phyloP scores from a whole-genome alignment of 768 basidiomycete species.

The Gymnopilus junonius region DNA sequence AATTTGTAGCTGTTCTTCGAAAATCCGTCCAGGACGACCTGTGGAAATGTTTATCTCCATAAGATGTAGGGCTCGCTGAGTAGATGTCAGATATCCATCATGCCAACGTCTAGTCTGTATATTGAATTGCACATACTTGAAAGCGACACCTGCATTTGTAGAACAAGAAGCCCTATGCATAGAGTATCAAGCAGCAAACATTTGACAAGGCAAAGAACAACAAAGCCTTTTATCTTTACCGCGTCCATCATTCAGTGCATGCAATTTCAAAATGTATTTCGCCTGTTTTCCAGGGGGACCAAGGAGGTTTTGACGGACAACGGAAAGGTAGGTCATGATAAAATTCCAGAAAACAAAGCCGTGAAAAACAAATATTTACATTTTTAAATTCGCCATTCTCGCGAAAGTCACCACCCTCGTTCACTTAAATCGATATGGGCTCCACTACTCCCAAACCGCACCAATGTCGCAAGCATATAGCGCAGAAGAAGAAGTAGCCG shows the following conservation, averaged over 20 bases:
- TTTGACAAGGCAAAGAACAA: neutral
- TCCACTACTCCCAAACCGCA: neutral
- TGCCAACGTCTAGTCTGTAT: no score
- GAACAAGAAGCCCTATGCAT: no score
- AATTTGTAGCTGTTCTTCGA: neutral
- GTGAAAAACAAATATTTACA: neutral
- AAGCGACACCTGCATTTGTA: no score
- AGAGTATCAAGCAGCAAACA: neutral
- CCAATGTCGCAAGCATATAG: conserved; percentile 60
- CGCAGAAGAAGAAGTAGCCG: conserved; percentile 78
- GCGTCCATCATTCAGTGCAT: neutral
- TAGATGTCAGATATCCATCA: no score
- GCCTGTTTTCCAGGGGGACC: neutral
- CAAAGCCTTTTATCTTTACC: neutral
- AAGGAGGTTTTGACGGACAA: neutral
- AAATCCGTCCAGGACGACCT: neutral
- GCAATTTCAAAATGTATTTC: neutral
- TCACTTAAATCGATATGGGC: neutral
- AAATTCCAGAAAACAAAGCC: neutral
- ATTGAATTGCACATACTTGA: no score
- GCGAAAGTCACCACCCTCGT: neutral
- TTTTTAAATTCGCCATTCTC: neutral
- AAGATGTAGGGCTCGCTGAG: no score
- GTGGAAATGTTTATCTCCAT: neutral
- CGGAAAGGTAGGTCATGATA: neutral